phyloP scores from a whole-genome alignment of 2,329 filamentous ascomycete genomes.

The Fusarium annulatum region DNA sequence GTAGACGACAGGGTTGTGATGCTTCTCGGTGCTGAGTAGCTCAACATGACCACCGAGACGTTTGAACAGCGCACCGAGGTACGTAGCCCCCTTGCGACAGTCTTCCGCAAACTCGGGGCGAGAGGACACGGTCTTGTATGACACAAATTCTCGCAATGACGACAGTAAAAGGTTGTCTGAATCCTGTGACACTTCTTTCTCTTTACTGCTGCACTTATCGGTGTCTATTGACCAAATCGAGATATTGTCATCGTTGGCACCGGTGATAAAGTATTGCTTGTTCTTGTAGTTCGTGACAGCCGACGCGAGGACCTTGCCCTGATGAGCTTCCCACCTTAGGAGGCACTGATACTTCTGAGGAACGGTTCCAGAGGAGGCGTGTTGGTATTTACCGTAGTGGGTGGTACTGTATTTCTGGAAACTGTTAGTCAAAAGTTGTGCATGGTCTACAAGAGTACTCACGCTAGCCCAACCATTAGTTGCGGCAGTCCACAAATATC shows the following conservation, averaged over 20 bases:
- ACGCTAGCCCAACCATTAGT: slow-evolving; percentile 89
- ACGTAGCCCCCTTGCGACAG: slow-evolving; percentile 91
- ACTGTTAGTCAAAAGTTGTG: neutral
- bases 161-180: slow-evolving; percentile 69
- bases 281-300: slow-evolving; percentile 76
- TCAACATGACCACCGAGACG: slow-evolving; percentile 90
- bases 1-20: slow-evolving; percentile 91
- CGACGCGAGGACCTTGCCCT: slow-evolving; percentile 88
- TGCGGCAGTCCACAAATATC: slow-evolving; percentile 87
- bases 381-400: slow-evolving; percentile 68
- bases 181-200: slow-evolving; percentile 53
- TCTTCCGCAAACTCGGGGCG: slow-evolving; percentile 88
- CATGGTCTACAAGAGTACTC: slow-evolving; percentile 45
- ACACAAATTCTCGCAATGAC: slow-evolving; percentile 85
- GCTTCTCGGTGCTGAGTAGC: slow-evolving; percentile 84
- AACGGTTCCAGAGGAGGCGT: slow-evolving; percentile 61
- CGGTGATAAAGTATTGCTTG: slow-evolving; percentile 89
- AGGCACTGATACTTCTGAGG: slow-evolving; percentile 87
- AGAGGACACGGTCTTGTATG: slow-evolving; percentile 91
- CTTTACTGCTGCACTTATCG: slow-evolving; percentile 47
- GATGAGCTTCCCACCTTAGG: slow-evolving; percentile 82
- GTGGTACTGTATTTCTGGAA: slow-evolving; percentile 73
- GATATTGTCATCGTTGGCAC: slow-evolving; percentile 90
- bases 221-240: slow-evolving; percentile 84
- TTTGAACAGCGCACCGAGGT: slow-evolving; percentile 89